Evolutionary conservation across 1,139 yeast species (phyloP).

Genomic region (Hyphopichia buzzinii): DNA sequence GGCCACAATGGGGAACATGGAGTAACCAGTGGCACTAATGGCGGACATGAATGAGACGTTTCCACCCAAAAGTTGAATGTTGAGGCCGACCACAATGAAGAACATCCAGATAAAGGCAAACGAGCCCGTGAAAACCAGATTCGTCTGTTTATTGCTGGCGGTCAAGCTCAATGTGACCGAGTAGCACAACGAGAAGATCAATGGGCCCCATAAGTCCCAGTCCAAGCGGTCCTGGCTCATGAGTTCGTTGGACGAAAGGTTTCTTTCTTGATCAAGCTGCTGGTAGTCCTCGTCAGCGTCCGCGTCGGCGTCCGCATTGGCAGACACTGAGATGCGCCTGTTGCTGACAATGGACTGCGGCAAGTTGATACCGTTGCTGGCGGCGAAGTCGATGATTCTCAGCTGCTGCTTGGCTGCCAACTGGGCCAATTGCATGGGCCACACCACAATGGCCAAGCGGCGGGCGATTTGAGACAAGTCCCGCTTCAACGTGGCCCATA

Average conservation of each 20-base stretch:
- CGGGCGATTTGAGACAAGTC: slow-evolving; percentile 67
- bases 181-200: slow-evolving; percentile 65
- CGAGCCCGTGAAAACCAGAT: slow-evolving; percentile 51
- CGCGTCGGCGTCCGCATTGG: slow-evolving; percentile 29
- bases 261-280: slow-evolving; percentile 5
- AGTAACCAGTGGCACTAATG: slow-evolving; percentile 77
- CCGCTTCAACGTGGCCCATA: slow-evolving; percentile 61
- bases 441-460: slow-evolving; percentile 63
- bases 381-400: slow-evolving; percentile 41
- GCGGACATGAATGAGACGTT: slow-evolving; percentile 72
- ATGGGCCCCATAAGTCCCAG: slow-evolving; percentile 93
- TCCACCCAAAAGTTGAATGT: slow-evolving; percentile 76
- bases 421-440: slow-evolving; percentile 58
- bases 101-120: slow-evolving; percentile 54
- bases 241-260: slow-evolving; percentile 15
- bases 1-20: slow-evolving; percentile 71
- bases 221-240: slow-evolving; percentile 44
- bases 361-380: slow-evolving; percentile 42
- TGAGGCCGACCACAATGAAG: slow-evolving; percentile 58
- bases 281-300: slow-evolving; percentile 21
- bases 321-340: slow-evolving; percentile 29
- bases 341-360: slow-evolving; percentile 37
- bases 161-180: slow-evolving; percentile 53
- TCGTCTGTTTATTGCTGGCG: slow-evolving; percentile 37
- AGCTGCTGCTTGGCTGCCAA: slow-evolving; percentile 47